phyloP scores from a whole-genome alignment of 2,329 filamentous ascomycete genomes.

The Arthroderma sp. region DNA sequence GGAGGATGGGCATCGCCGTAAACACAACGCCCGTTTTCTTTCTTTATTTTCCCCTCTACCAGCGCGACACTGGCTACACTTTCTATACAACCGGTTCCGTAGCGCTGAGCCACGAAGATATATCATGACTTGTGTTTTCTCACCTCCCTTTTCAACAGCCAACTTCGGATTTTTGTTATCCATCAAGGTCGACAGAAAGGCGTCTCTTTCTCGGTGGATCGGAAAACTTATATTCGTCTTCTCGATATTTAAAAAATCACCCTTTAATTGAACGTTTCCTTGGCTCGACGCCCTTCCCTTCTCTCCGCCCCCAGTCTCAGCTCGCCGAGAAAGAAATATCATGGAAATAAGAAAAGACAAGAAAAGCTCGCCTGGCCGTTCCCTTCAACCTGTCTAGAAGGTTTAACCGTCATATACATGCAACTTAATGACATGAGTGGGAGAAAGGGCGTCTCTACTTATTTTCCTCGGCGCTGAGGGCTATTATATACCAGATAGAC shows the following conservation, averaged over 20 bases:
- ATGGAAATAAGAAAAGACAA: not conserved
- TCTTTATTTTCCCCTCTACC: not conserved
- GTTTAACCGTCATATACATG: not conserved
- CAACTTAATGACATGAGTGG: too few species aligned
- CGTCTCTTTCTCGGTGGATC: too few species aligned
- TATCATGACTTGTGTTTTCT: not conserved
- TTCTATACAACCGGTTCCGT: not conserved
- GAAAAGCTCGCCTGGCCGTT: not conserved
- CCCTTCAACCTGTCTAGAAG: too few species aligned
- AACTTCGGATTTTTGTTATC: not conserved
- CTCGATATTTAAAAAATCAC: not conserved
- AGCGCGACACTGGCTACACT: not conserved
- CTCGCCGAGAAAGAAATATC: not conserved
- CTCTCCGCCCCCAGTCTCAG: not conserved
- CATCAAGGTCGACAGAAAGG: not conserved
- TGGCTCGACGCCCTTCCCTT: not conserved
- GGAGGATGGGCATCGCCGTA: conserved; percentile 71
- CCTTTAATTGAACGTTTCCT: conserved; percentile 1
- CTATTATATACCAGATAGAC: not conserved
- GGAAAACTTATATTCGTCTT: too few species aligned
- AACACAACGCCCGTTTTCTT: conserved; percentile 5
- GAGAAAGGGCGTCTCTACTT: too few species aligned
- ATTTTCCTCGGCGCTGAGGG: not conserved
- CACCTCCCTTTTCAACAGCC: not conserved
- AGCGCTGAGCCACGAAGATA: conserved; percentile 1